Percentiles rank a stretch among this genome's conserved stretches.
Conservation (phyloP, 2,329 filamentous ascomycete genomes). For the Emmonsiellopsis sp. region DNA sequence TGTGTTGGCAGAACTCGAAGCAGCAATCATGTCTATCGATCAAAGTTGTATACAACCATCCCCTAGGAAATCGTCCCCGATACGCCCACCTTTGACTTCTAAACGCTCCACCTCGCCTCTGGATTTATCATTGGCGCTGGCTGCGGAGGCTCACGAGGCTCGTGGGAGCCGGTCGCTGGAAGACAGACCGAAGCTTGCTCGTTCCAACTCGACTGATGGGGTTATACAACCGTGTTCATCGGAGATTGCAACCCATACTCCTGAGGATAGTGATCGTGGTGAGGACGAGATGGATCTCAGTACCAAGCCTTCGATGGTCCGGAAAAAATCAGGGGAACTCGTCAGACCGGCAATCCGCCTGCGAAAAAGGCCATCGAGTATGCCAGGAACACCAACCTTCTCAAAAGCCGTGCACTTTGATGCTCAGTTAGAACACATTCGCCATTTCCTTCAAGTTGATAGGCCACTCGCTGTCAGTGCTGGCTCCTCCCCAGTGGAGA, state of each 20-base stretch:
- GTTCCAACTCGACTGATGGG: background rate
- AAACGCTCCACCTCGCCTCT: background rate
- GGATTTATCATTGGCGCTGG: conserved; percentile 1
- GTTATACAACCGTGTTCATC: conserved; percentile 4
- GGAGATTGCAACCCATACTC: conserved; percentile 24
- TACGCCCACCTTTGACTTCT: conserved; percentile 11
- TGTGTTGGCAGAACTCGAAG: conserved; percentile 60
- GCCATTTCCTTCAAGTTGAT: conserved; percentile 91
- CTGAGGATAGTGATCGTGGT: conserved; percentile 37
- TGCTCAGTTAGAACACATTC: conserved; percentile 87
- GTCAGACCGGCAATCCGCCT: conserved; percentile 84
- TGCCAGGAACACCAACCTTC: conserved; percentile 94
- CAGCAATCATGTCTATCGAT: conserved; percentile 73
- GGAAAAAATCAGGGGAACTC: conserved; percentile 96
- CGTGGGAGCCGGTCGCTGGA: background rate
- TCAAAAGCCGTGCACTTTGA: conserved; percentile 98
- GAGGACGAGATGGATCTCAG: conserved; percentile 52
- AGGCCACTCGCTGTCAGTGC: conserved; percentile 93
- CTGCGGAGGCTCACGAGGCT: conserved; percentile 1
- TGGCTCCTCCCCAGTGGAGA: conserved; percentile 81
- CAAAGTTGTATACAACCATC: conserved; percentile 13
- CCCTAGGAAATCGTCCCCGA: conserved; percentile 14
- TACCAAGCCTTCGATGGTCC: conserved; percentile 80
- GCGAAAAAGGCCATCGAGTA: conserved; percentile 76
- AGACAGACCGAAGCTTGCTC: background rate